Base-by-base conservation (phyloP, 495 filamentous ascomycete genomes). In the Trichoderma parareesei region DNA sequence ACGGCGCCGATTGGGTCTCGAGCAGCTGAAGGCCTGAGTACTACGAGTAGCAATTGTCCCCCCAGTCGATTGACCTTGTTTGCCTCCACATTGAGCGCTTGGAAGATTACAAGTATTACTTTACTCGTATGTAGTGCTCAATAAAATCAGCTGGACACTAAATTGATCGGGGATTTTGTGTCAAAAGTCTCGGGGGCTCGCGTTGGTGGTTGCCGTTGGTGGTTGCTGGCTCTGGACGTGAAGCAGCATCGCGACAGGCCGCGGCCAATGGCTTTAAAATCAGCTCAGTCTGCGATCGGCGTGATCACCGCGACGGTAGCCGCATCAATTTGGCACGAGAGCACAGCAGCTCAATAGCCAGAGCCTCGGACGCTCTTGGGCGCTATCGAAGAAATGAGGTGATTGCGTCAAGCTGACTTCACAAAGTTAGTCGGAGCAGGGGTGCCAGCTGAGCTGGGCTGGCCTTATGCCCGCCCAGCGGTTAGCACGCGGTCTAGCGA, bases 341-440 rank as follows among this genome's bases (percentile, higher is more conserved):
- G 8, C 20, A 5, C 14, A 27, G 27, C 27, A 27, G 46, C 46
- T 18, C 9, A 27, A 5, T 49, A 18, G 46, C 5, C 35, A 6
- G 5, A 18, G 18, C 53, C 27, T 37, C 16, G 53, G 53, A 37
- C 20, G 27, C 53, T 37, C 13, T 57, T 27, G 9, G 27, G 27
- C 27, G 27, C 27, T 27, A 27, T 27, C 27, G 27, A 27, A 35
- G 53, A 57, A 57, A 57, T 57, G 53, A 57, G 53, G 14, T 2
- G 53, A 57, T 57, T 57, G 27, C 18, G 20, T 57, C 33, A 14
- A 57, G 53, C 53, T 57, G 53, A 57, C 53, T 10, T 57, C 20
- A 9, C 3, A n/a, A 55, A 37, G 27, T 33, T 37, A 27, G 4
- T 10, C 53, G 53, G 37, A 57, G 53, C 53, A 9, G 16, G 27